phyloP scores from a whole-genome alignment of 371 early-diverging fungal species.

The Actinomortierella ambigua region DNA sequence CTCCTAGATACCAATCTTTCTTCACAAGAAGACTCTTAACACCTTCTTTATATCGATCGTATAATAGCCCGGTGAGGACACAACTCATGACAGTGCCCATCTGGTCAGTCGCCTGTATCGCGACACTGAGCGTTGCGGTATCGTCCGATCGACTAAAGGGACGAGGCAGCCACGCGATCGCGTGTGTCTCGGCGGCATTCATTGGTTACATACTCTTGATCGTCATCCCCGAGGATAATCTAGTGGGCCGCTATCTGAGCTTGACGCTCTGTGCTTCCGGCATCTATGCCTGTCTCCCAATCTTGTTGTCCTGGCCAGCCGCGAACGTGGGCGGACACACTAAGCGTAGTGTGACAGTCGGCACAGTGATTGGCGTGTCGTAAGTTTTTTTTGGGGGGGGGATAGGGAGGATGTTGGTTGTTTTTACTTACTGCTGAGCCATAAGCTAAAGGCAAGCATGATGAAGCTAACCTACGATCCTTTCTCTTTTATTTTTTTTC shows the following conservation, averaged over 20 bases:
- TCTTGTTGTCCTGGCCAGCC: conserved; percentile 59
- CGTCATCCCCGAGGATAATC: conserved; percentile 11
- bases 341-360: conserved; percentile 59
- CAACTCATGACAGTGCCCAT: conserved; percentile 37
- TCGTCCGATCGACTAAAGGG: conserved; percentile 62
- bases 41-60: neutral
- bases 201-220: conserved; percentile 68
- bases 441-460: no score
- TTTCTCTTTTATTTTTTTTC: no score
- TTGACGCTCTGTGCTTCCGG: conserved; percentile 54
- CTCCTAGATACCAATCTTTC: neutral
- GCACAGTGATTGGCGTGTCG: conserved; percentile 53
- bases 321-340: conserved; percentile 65
- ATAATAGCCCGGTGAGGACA: conserved; percentile 17
- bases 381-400: no score
- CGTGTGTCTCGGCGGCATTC: conserved; percentile 54
- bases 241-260: conserved; percentile 16
- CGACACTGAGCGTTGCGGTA: conserved; percentile 57
- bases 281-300: conserved; percentile 54
- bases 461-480: no score
- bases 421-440: no score
- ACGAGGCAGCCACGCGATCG: conserved; percentile 65
- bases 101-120: conserved; percentile 49
- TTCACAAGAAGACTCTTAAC: neutral
- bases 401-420: conserved; percentile 5